These are phyloP conservation scores for Beauveria sp. DNA, from an alignment of 2,329 filamentous ascomycete genomes.

Conservation along the genomic window DNA sequence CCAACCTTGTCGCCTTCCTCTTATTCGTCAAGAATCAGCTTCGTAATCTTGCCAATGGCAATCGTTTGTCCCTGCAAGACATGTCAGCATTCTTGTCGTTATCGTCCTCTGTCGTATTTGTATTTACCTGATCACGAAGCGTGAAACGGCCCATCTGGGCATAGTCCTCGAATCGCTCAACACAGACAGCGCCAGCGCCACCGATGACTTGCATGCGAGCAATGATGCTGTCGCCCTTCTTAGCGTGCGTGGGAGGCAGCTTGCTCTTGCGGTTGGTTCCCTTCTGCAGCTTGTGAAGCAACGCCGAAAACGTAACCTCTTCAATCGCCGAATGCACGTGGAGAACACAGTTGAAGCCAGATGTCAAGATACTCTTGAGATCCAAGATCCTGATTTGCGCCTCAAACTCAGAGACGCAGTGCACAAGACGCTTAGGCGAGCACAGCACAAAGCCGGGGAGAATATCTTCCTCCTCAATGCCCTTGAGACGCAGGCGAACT, in stretches of 20 bases:
- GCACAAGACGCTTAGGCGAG: constrained; percentile 86
- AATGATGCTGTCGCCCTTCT: constrained; percentile 75
- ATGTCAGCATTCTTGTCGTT: constrained; percentile 18
- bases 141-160: constrained; percentile 89
- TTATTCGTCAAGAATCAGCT: constrained; percentile 51
- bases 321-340: constrained; percentile 97
- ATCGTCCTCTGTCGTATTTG: not conserved
- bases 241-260: constrained; percentile 84
- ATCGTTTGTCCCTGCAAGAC: constrained; percentile 82
- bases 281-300: constrained; percentile 93
- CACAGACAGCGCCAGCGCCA: constrained; percentile 78
- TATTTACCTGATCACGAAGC: constrained; percentile 71
- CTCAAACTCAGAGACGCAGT: constrained; percentile 84
- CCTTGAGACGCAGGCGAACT: constrained; percentile 82
- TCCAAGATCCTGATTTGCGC: constrained; percentile 95
- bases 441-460: constrained; percentile 93
- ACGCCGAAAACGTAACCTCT: constrained; percentile 82
- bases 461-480: constrained; percentile 96
- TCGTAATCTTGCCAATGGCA: constrained; percentile 98
- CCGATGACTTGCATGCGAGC: constrained; percentile 83
- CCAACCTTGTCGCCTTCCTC: not conserved
- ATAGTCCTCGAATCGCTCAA: constrained; percentile 94
- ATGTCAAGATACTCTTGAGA: constrained; percentile 85
- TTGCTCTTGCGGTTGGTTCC: constrained; percentile 92
- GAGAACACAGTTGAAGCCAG: constrained; percentile 95